Base-by-base conservation (phyloP, 2,329 filamentous ascomycete species). In the Fusarium anthophilum region DNA sequence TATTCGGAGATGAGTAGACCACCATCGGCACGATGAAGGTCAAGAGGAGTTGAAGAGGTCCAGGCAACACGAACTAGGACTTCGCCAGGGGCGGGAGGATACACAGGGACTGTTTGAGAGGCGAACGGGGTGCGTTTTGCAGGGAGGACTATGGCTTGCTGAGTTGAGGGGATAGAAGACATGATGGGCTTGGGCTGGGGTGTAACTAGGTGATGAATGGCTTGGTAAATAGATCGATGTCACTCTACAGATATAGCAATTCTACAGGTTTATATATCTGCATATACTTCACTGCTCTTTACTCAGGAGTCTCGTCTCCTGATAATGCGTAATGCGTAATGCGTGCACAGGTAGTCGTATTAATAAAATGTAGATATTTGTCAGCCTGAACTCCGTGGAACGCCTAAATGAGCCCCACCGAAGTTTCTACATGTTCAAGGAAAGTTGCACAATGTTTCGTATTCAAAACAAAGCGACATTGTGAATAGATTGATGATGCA, bases 1-100 rank as follows among this genome's bases (percentile, higher is more conserved):
- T 85, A 82, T 15, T 80, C 80, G 35, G 82, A 76, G 17, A 90
- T 83, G 18, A 91, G 78, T 1, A 92, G 81, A 1, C 88, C 89
- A 41, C 90, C 89, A 74, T 91, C 89, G 50, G 88, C 87, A 66
- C 89, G 86, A 79, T 92, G 90, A 11, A 92, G 81, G 73, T 92
- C 89, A 0, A 92, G 82, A 0, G 90, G 90, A 3, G 88, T 89
- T 3, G 89, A 90, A 6, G 89, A 86, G 5, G 88, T 90, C 87
- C 88, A 92, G 65, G 86, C 81, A 15, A 89, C 86, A 32, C 83
- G 85, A 45, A 92, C 80, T 22, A 86, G 83, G 39, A 90, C 85
- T 79, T 92, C 86, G 41, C 86, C 83, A 3, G 79, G 76, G 4
- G 73, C 67, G 0, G 86, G 86, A 10, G 78, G 58, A 41, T 79